phyloP scores from a whole-genome alignment of 306 rosid species.

The Leucaena leucocephala region DNA sequence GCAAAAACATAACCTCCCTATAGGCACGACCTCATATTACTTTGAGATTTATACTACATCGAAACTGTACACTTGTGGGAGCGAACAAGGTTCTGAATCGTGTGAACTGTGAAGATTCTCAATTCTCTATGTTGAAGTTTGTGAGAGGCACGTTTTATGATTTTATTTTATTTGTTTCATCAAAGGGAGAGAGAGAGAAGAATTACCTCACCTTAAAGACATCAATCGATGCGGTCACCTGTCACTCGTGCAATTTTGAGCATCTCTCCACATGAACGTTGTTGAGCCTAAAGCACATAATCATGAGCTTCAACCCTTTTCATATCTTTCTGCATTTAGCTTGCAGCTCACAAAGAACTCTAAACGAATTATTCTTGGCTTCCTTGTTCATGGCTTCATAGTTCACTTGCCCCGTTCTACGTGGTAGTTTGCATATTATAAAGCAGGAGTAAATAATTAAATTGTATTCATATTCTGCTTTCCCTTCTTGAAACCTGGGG shows the following conservation, averaged over 20 bases:
- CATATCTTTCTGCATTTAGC: not conserved
- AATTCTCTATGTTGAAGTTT: not conserved
- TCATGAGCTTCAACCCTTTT: not conserved
- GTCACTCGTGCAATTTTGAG: not conserved
- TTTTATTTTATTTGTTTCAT: not conserved
- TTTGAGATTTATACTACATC: no score
- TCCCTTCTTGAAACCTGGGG: not conserved
- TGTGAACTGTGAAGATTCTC: not conserved
- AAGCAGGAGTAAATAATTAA: not conserved
- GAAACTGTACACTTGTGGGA: not conserved
- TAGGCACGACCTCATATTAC: no score
- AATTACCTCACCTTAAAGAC: slow-evolving; percentile 8
- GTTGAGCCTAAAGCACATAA: not conserved
- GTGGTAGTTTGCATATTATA: no score
- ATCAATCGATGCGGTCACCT: no score
- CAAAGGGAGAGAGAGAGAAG: not conserved
- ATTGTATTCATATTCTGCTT: not conserved
- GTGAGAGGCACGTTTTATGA: not conserved
- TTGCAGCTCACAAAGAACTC: not conserved
- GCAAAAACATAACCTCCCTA: no score
- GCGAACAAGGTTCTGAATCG: not conserved
- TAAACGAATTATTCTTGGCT: not conserved
- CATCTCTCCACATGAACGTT: slow-evolving; percentile 1
- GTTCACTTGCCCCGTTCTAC: not conserved
- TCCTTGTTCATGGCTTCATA: not conserved